Conservation (phyloP, 2,329 filamentous ascomycete genomes). For the Colletotrichum musicola region DNA sequence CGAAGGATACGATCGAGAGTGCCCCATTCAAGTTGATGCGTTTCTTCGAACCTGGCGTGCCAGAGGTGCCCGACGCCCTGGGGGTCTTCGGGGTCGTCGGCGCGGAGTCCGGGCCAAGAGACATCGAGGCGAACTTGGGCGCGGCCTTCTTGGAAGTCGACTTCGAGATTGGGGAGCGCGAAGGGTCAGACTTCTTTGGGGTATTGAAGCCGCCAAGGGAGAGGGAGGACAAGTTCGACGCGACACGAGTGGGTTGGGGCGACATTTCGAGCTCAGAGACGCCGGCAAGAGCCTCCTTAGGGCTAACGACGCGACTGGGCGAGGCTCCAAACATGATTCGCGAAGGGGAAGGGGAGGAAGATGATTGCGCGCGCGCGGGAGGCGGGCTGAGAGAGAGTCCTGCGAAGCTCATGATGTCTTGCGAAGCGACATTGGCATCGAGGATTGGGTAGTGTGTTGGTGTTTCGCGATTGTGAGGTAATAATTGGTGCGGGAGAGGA, state of each 20-base stretch:
- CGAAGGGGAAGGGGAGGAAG: background rate
- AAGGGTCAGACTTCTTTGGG: conserved; percentile 23
- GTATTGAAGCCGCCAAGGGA: conserved; percentile 23
- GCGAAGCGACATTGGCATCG: conserved; percentile 4
- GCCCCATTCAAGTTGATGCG: background rate
- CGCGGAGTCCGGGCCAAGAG: conserved; percentile 1
- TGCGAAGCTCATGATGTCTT: conserved; percentile 4
- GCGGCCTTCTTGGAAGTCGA: conserved; percentile 31
- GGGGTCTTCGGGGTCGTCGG: background rate
- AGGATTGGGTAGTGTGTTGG: background rate
- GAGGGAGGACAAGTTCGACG: conserved; percentile 9
- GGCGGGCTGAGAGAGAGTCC: conserved; percentile 7
- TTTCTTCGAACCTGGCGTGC: conserved; percentile 18
- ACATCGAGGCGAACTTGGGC: conserved; percentile 9
- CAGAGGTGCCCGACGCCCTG: conserved; percentile 19
- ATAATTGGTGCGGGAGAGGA: conserved; percentile 4
- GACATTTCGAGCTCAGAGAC: conserved; percentile 9
- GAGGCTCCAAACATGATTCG: background rate
- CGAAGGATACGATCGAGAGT: background rate
- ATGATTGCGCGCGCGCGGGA: background rate
- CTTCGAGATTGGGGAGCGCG: conserved; percentile 15
- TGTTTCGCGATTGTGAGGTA: conserved; percentile 8
- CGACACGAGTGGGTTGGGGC: conserved; percentile 5
- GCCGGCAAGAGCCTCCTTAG: conserved; percentile 19
- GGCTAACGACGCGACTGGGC: background rate